phyloP scores from a whole-genome alignment of 768 basidiomycete species.

The Suillus occidentalis region DNA sequence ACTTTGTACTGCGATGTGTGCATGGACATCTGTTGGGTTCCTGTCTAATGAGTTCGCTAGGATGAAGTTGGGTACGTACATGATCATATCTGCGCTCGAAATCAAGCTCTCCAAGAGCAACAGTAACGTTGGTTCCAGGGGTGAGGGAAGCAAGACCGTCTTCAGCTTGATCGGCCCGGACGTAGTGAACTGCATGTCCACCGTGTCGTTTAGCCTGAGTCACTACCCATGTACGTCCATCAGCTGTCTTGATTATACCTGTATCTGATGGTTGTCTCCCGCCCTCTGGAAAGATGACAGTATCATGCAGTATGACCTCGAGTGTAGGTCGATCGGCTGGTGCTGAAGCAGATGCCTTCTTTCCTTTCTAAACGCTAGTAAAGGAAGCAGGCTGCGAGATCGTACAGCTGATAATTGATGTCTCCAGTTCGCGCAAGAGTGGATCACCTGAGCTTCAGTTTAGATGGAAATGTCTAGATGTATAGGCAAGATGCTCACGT shows the following conservation, averaged over 20 bases:
- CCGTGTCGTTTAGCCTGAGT: conserved; percentile 68
- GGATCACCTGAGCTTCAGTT: conserved; percentile 58
- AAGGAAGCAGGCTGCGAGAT: conserved; percentile 45
- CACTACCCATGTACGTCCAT: conserved; percentile 56
- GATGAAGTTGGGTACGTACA: conserved; percentile 40
- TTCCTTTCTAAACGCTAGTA: conserved; percentile 47
- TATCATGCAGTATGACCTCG: conserved; percentile 72
- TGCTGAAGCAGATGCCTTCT: conserved; percentile 52
- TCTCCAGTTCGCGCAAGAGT: conserved; percentile 56
- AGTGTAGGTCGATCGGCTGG: conserved; percentile 48
- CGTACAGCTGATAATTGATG: conserved; percentile 52
- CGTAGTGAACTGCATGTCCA: conserved; percentile 74
- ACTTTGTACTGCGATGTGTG: conserved; percentile 67
- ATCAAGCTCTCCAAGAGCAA: conserved; percentile 58
- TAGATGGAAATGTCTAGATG: conserved; percentile 6
- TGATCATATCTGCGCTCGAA: conserved; percentile 72
- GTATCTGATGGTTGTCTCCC: conserved; percentile 81
- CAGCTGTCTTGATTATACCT: conserved; percentile 49
- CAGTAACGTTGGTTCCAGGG: conserved; percentile 50
- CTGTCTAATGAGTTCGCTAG: not conserved
- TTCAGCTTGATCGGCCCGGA: conserved; percentile 42
- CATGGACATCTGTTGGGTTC: conserved; percentile 62
- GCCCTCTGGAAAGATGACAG: conserved; percentile 80
- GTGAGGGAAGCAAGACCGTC: conserved; percentile 48
- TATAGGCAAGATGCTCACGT: conserved; percentile 42